phyloP scores from a whole-genome alignment of 164 flowering plant species.

The Taxillus chinensis region DNA sequence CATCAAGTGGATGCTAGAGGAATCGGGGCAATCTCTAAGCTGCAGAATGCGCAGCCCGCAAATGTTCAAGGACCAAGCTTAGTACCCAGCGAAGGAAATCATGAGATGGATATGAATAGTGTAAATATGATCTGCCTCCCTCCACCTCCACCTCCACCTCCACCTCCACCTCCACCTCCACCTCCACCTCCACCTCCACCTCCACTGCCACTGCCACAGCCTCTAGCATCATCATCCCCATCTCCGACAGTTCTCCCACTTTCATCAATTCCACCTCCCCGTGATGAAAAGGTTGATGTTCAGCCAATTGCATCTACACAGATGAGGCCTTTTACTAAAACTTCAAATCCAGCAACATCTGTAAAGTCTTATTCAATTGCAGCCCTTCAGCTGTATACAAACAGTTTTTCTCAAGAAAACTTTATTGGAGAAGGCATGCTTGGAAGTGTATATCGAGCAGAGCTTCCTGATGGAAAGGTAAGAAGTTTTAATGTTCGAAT shows the following conservation, averaged over 20 bases:
- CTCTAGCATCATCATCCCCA: background rate
- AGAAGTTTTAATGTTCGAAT: background rate
- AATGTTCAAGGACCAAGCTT: constrained; percentile 16
- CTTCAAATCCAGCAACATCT: background rate
- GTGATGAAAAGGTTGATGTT: background rate
- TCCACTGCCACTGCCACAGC: constrained; percentile 7
- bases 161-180: constrained; percentile 13
- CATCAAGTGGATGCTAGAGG: constrained; percentile 16
- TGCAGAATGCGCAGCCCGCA: constrained; percentile 15
- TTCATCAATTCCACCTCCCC: background rate
- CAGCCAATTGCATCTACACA: background rate
- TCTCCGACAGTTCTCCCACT: background rate
- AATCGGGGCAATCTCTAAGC: constrained; percentile 21
- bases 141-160: constrained; percentile 23
- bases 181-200: constrained; percentile 15
- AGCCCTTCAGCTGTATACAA: constrained; percentile 1
- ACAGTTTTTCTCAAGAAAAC: constrained; percentile 2
- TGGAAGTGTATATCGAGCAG: constrained; percentile 3
- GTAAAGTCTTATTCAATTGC: constrained; percentile 1
- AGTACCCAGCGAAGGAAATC: constrained; percentile 16
- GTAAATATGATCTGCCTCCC: constrained; percentile 20
- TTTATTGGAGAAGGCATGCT: constrained; percentile 3
- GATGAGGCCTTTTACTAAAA: background rate
- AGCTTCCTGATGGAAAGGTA: constrained; percentile 2
- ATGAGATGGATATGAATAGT: constrained; percentile 31